Conservation (phyloP, 164 flowering plant species). For the Stephania yunnanensis region DNA sequence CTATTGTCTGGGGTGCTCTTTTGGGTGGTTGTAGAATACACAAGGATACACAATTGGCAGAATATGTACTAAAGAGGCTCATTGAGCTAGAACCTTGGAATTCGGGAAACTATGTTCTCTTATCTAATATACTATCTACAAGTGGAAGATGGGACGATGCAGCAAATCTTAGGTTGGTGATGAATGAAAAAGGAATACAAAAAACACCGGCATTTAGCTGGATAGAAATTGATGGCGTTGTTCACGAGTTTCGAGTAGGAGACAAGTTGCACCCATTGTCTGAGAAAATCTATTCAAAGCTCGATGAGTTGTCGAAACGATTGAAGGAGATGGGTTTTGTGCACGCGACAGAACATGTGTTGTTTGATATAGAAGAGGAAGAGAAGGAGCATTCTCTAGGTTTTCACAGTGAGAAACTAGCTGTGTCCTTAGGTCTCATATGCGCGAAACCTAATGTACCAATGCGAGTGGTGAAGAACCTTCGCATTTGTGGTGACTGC, state of each 20-base stretch:
- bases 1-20: constrained; percentile 32
- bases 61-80: constrained; percentile 21
- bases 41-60: constrained; percentile 22
- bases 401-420: constrained; percentile 33
- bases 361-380: constrained; percentile 32
- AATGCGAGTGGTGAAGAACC: constrained; percentile 28
- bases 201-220: constrained; percentile 32
- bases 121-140: constrained; percentile 25
- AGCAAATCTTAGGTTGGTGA: constrained; percentile 20
- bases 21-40: constrained; percentile 29
- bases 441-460: constrained; percentile 5
- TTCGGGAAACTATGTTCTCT: constrained; percentile 28
- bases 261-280: constrained; percentile 21
- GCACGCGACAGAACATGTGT: constrained; percentile 24
- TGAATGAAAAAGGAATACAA: constrained; percentile 19
- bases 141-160: constrained; percentile 29
- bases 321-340: constrained; percentile 22
- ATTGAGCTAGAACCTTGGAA: constrained; percentile 29
- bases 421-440: constrained; percentile 30
- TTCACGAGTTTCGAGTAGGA: constrained; percentile 31
- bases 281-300: constrained; percentile 23
- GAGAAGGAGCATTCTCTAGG: constrained; percentile 31
- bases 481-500: constrained; percentile 30
- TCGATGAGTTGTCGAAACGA: constrained; percentile 22
- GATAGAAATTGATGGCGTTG: constrained; percentile 25